Base-by-base conservation (phyloP, 2,329 filamentous ascomycete genomes). In the Drechslerella dactyloides region DNA sequence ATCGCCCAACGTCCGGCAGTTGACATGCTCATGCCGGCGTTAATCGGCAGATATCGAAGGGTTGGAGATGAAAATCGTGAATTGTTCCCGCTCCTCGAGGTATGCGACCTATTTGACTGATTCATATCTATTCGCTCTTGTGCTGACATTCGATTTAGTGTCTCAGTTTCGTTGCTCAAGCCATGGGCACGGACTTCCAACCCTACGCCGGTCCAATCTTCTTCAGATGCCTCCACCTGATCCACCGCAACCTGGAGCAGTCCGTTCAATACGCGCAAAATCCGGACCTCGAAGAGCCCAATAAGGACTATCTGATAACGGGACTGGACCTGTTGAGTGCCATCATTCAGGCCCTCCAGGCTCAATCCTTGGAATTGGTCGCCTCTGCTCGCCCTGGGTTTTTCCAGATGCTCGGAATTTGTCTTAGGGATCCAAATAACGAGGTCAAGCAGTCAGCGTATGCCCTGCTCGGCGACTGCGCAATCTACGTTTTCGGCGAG, bases 371-470 rank as follows among this genome's bases (percentile, higher is more conserved):
- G n/a, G 86, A 89, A 75, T 84, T 99, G 27, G 88, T 97, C 64
- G 85, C 85, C 74, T 85, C 83, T 74, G 89, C 91, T 1, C 87
- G 93, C 73, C 90, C 90, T 17, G 87, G 87, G 48, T 92, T 97
- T 82, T 97, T 97, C 77, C 90, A 97, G 78, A 85, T 99, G 37
- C 83, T 99, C 48, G 87, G 87, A 74, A 90, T 94, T 79, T 97
- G 93, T 79, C 92, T 99, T 89, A 50, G 94, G 78, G 93, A 97
- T 78, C 84, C 85, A 0, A 89, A 90, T 76, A 93, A 96, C 76
- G 93, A 97, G 79, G 94, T 97, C 19, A 89, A 93, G 65, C 94
- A 99, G 80, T 99, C 94, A 10, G 92, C 93, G 0, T 99, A 97
- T 77, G 94, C 94, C 8, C 84, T 99, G 17, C 86, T 99, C 13